Base-by-base conservation (phyloP, 371 early-diverging fungal species). In the Mortierella sp. region DNA sequence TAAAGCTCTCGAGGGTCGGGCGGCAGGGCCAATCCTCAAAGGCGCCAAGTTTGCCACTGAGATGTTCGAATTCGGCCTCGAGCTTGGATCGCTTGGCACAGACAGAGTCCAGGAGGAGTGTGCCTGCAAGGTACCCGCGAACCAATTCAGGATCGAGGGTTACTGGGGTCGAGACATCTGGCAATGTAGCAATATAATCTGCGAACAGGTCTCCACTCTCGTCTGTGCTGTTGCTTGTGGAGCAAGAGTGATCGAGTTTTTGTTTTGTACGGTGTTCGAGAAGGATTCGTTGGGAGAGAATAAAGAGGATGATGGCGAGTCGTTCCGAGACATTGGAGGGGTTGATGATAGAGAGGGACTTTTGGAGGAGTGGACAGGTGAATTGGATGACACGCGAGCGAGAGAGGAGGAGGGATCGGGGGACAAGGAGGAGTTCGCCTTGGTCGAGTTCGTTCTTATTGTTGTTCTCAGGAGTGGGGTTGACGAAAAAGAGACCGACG, bases 1-100 rank as follows among this genome's bases (percentile, higher is more conserved):
- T 70, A 75, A 89, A 91, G 74, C 83, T 78, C 0, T 89, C 87
- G n/a, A 91, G 75, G 0, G 88, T 81, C 3, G 91, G 81, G 7
- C 81, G 70, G 21, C 72, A 51, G 0, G 88, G 55, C 90, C 90
- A 91, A 3, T 65, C 72, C 35, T 79, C 81, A 41, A 79, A 81
- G 4, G 72, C 76, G 1, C 60, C 71, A 8, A 75, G 63, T 21
- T 76, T 78, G 56, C 85, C 85, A 56, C 85, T 81, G 7, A 88
- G 56, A 3, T 72, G 46, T 21, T 83, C 85, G 27, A 76, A 77
- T 70, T 88, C 90, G 6, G 75, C 72, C 70, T 87, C 75, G 2
- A 91, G 65, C 0, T 49, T 78, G 0, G 60, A 10, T 7, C 83
- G 78, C 48, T 91, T 91, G 1, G 91, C 89, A 5, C 76, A 72